These are phyloP conservation scores for Coffea eugenioides DNA, from an alignment of 257 asterid genomes.

Conservation along the genomic window DNA sequence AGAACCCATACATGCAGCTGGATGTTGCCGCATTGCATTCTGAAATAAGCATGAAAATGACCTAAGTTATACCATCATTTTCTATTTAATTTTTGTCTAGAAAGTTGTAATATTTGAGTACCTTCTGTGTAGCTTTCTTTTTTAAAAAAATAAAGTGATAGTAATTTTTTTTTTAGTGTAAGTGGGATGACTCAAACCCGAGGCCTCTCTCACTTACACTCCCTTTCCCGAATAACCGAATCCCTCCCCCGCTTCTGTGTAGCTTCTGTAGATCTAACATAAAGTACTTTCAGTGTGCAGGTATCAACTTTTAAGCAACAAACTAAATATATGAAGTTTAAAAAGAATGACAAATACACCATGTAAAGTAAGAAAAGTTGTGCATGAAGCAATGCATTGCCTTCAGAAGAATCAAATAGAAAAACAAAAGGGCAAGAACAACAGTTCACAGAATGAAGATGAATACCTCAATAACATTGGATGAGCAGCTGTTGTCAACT, in stretches of 20 bases:
- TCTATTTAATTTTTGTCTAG: background rate
- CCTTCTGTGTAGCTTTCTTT: background rate
- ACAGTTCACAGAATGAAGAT: background rate
- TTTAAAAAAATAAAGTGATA: too few relatives aligned
- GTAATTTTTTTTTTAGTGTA: too few relatives aligned
- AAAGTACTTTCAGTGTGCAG: background rate
- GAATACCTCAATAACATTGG: slow-evolving; percentile 19
- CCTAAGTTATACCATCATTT: background rate
- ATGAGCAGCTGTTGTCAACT: slow-evolving; percentile 1
- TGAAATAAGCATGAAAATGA: slow-evolving; percentile 29
- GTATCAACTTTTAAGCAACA: background rate
- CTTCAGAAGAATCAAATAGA: background rate
- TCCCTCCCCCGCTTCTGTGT: background rate
- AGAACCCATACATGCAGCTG: slow-evolving; percentile 18
- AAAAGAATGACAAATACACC: background rate
- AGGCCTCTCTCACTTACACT: too few relatives aligned
- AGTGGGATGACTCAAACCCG: too few relatives aligned
- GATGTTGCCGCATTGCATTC: slow-evolving; percentile 22
- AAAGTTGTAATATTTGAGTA: background rate
- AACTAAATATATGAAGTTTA: background rate
- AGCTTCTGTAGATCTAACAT: background rate
- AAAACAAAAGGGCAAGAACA: background rate
- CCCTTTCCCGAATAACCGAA: too few relatives aligned
- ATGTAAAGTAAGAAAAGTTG: too few relatives aligned
- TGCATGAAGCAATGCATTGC: background rate